Evolutionary conservation across 73 alveolate species (phyloP).

Genomic region (Tetrahymena malaccensis): DNA sequence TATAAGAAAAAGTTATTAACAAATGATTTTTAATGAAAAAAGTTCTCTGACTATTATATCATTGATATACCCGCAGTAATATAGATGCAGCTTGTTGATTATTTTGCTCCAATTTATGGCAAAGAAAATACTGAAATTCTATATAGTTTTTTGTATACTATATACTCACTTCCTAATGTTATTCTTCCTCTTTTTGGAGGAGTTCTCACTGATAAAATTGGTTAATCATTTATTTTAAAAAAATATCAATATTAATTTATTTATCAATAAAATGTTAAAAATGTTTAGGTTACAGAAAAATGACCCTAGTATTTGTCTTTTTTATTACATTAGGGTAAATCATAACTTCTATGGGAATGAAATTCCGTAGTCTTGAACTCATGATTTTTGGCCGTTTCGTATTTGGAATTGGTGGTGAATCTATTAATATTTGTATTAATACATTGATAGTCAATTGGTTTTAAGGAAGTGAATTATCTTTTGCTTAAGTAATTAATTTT

Average conservation of each 20-base stretch:
- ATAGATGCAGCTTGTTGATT: constrained; percentile 13
- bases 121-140: neutral
- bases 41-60: constrained; percentile 23
- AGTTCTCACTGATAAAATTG: constrained; percentile 29
- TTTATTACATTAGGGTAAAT: constrained; percentile 5
- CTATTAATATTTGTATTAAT: constrained; percentile 1
- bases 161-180: constrained; percentile 30
- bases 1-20: no score
- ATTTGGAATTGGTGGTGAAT: constrained; percentile 44
- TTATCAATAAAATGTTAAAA: neutral
- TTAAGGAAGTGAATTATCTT: constrained; percentile 22
- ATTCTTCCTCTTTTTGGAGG: constrained; percentile 38
- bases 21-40: neutral
- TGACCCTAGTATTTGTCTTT: constrained; percentile 14
- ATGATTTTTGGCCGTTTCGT: constrained; percentile 37
- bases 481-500: constrained; percentile 6
- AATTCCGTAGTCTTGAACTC: neutral
- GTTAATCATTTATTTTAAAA: neutral
- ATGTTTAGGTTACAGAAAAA: constrained; percentile 16
- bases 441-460: constrained; percentile 28
- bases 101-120: constrained; percentile 27
- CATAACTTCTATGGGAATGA: constrained; percentile 4
- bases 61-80: constrained; percentile 37
- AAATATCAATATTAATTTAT: neutral
- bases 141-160: constrained; percentile 20